A percentile compares a stretch with the other conserved stretches of the same genome.
phyloP scores from a whole-genome alignment of 768 basidiomycete species.

The Pulveroboletus sp. region DNA sequence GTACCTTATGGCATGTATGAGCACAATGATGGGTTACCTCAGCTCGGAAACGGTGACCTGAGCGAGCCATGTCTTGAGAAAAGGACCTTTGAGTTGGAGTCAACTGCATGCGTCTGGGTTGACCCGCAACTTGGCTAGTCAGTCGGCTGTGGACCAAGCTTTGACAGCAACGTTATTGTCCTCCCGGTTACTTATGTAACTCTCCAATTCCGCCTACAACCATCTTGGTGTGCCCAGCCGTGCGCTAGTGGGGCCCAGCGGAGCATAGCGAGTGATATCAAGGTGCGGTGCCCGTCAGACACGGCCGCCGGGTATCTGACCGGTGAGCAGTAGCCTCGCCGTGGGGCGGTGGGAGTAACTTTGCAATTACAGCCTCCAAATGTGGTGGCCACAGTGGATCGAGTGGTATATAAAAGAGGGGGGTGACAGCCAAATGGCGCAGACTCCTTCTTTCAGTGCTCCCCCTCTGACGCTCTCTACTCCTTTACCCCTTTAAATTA shows the following conservation, averaged over 20 bases:
- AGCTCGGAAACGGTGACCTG: no score
- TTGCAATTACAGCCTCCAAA: background rate
- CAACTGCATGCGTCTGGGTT: no score
- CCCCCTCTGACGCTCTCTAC: background rate
- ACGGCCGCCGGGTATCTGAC: background rate
- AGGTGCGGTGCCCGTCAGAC: background rate
- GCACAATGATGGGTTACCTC: slow-evolving; percentile 2
- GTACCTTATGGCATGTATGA: slow-evolving; percentile 3
- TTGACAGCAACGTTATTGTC: no score
- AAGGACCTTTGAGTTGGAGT: no score
- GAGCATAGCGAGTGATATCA: background rate
- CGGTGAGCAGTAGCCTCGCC: background rate
- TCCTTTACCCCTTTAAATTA: background rate
- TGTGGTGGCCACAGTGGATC: background rate
- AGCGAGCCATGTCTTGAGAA: no score
- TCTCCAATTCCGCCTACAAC: no score
- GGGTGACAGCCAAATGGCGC: slow-evolving; percentile 5
- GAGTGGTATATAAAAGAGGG: slow-evolving; percentile 13
- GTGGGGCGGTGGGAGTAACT: background rate
- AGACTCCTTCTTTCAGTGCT: background rate
- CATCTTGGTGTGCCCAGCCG: no score
- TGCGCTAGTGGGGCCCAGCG: background rate
- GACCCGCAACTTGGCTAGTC: no score
- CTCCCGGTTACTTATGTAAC: no score
- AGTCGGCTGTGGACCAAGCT: no score